Evolutionary conservation across 2,329 filamentous ascomycete genomes (phyloP).

Genomic region (Penicillium sp.): DNA sequence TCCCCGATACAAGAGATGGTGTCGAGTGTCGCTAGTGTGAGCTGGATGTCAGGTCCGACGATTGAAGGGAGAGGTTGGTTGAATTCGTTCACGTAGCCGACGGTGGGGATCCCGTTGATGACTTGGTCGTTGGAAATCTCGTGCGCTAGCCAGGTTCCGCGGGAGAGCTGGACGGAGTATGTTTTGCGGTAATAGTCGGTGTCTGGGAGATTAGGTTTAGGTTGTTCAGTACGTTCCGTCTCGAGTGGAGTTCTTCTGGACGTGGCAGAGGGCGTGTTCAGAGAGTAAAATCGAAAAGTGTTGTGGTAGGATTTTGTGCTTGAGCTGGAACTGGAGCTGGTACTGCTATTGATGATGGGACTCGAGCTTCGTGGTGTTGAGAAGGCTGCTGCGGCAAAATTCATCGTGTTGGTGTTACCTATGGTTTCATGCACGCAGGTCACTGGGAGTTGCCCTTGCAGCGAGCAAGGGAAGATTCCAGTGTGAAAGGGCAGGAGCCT

Average conservation of each 20-base stretch:
- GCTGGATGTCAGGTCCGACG: neutral
- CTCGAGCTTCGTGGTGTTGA: too few relatives aligned
- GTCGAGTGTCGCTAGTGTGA: neutral
- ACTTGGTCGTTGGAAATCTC: neutral
- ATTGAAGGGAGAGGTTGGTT: neutral
- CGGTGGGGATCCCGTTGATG: neutral
- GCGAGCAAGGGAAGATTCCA: too few relatives aligned
- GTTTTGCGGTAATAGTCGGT: neutral
- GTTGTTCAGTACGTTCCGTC: too few relatives aligned
- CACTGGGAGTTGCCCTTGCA: too few relatives aligned
- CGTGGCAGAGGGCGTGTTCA: neutral
- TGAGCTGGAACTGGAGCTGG: neutral
- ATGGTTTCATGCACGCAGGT: too few relatives aligned
- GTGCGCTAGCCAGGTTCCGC: neutral
- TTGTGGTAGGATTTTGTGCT: neutral
- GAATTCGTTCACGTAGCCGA: conserved; percentile 1
- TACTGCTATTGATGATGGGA: neutral
- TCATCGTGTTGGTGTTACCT: too few relatives aligned
- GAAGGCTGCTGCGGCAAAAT: too few relatives aligned
- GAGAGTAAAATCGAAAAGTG: neutral
- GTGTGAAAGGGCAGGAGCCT: too few relatives aligned
- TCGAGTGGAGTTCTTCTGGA: neutral
- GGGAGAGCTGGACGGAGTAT: neutral
- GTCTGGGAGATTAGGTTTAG: neutral
- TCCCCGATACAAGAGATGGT: neutral